phyloP scores from a whole-genome alignment of 2,329 filamentous ascomycete species.

The Colletotrichum tofieldiae region DNA sequence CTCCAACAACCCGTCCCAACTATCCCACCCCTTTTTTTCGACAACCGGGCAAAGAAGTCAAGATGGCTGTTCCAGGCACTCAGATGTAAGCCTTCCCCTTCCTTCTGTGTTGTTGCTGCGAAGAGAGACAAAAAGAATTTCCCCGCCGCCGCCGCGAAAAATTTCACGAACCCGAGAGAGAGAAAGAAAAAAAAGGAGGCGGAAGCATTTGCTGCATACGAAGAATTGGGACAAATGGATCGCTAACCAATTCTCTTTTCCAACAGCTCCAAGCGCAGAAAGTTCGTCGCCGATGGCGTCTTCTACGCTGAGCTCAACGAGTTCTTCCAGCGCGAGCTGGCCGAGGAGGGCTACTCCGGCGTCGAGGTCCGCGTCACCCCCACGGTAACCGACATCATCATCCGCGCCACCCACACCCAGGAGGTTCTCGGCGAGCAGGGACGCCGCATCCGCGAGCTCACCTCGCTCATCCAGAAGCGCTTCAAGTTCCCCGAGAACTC shows the following conservation, averaged over 20 bases:
- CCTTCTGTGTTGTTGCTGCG: slow-evolving; percentile 6
- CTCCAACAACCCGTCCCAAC: slow-evolving; percentile 54
- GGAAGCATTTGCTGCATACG: neutral
- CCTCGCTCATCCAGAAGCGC: slow-evolving; percentile 99
- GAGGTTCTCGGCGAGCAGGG: slow-evolving; percentile 99
- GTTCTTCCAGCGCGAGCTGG: slow-evolving; percentile 99
- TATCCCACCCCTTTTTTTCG: slow-evolving; percentile 39
- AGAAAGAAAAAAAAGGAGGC: neutral
- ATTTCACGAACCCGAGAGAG: slow-evolving; percentile 16
- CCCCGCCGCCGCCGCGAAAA: slow-evolving; percentile 16
- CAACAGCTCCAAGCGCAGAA: slow-evolving; percentile 88
- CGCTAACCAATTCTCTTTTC: slow-evolving; percentile 39
- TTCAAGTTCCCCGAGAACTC: slow-evolving; percentile 99
- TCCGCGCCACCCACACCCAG: slow-evolving; percentile 99
- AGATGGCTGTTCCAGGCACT: slow-evolving; percentile 73
- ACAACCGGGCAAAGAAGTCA: slow-evolving; percentile 57
- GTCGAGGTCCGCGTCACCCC: slow-evolving; percentile 99
- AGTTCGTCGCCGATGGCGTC: slow-evolving; percentile 98
- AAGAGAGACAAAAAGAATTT: neutral
- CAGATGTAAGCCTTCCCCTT: slow-evolving; percentile 69
- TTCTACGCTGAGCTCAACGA: slow-evolving; percentile 99
- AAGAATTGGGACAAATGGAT: slow-evolving; percentile 9
- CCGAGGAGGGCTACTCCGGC: slow-evolving; percentile 99
- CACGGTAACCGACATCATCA: slow-evolving; percentile 99
- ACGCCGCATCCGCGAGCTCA: slow-evolving; percentile 99